These are phyloP conservation scores for Aquilaria malaccensis DNA, from an alignment of 345 rosid species.

Conservation along the genomic window DNA sequence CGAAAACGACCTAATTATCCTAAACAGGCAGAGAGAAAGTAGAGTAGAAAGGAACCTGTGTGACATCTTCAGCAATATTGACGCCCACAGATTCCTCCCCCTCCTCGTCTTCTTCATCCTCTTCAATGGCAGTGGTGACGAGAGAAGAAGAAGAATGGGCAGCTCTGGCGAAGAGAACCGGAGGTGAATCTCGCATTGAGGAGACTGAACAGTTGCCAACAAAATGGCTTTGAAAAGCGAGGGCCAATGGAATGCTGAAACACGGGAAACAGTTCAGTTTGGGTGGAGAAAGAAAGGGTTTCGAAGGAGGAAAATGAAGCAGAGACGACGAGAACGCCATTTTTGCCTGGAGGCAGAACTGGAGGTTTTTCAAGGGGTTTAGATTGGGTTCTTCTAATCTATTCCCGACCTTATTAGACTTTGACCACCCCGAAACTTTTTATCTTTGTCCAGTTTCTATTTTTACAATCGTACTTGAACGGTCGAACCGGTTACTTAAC, in stretches of 20 bases:
- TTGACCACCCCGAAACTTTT: too few relatives aligned
- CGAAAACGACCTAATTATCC: too few relatives aligned
- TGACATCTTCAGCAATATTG: constrained; percentile 73
- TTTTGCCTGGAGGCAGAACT: neutral
- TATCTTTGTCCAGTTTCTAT: too few relatives aligned
- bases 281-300: constrained; percentile 9
- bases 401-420: too few relatives aligned
- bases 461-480: too few relatives aligned
- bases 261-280: constrained; percentile 16
- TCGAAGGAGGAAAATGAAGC: constrained; percentile 29
- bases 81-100: constrained; percentile 32
- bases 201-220: constrained; percentile 8
- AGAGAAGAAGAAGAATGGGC: constrained; percentile 30
- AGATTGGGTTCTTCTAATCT: neutral
- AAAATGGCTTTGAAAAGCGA: constrained; percentile 3
- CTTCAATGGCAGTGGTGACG: constrained; percentile 10
- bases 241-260: constrained; percentile 13
- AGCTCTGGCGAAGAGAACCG: constrained; percentile 26
- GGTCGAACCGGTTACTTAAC: too few relatives aligned
- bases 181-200: constrained; percentile 9
- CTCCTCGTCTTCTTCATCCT: constrained; percentile 13
- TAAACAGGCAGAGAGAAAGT: too few relatives aligned
- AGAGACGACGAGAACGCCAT: constrained; percentile 44
- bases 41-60: constrained; percentile 36
- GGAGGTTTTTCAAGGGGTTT: constrained; percentile 32